Evolutionary conservation across 228 moss, liverwort and hornwort species (phyloP).

Genomic region (Sphagnum magellanicum): DNA sequence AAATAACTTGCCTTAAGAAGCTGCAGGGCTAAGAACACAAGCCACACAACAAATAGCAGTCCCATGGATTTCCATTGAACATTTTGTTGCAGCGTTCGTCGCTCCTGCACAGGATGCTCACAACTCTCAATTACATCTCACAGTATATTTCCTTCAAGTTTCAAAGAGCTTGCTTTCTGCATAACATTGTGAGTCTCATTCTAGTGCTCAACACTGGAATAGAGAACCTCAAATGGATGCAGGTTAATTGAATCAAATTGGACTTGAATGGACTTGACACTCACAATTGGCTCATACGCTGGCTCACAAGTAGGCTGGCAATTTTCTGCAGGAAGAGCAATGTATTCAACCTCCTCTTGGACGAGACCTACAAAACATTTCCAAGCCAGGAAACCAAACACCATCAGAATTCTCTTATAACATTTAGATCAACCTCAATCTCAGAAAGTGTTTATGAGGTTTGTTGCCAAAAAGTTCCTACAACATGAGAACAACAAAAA

Average conservation of each 20-base stretch:
- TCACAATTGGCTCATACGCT: neutral
- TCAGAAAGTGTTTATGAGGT: neutral
- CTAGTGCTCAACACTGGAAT: neutral
- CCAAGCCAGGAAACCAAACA: neutral
- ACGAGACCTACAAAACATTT: neutral
- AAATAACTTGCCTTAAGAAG: conserved; percentile 4
- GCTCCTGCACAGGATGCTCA: neutral
- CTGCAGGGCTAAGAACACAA: conserved; percentile 5
- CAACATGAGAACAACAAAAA: neutral
- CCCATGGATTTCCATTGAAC: neutral
- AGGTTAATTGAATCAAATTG: neutral
- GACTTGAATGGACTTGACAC: neutral
- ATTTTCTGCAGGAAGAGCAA: neutral
- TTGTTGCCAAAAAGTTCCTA: neutral
- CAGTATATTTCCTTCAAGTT: neutral
- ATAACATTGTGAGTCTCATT: neutral
- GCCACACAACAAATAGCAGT: conserved; percentile 5
- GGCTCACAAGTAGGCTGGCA: neutral
- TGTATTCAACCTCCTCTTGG: neutral
- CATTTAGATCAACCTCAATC: neutral
- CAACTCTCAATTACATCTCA: neutral
- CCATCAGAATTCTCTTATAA: neutral
- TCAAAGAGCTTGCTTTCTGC: neutral
- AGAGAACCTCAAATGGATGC: neutral
- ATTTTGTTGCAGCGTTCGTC: neutral